These are phyloP conservation scores for Chenopodium berlandieri DNA, from an alignment of 148 eudicot genomes.

Conservation along the genomic window DNA sequence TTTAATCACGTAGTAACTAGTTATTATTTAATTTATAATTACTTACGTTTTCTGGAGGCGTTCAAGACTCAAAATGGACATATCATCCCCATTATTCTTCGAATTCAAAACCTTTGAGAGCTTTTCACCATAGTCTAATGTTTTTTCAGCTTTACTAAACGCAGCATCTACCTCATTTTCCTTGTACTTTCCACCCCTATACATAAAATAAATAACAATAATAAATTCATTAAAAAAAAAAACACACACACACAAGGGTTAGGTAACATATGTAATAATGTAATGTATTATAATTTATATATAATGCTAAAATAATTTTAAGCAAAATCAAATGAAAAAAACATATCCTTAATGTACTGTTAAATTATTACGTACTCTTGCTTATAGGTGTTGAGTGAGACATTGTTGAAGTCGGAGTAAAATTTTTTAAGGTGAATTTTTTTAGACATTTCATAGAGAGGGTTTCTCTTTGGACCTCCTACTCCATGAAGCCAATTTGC, in stretches of 20 bases:
- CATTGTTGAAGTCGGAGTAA: slow-evolving; percentile 26
- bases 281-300: no score
- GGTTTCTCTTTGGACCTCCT: slow-evolving; percentile 30
- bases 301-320: no score
- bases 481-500: slow-evolving; percentile 43
- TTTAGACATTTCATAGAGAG: slow-evolving; percentile 36
- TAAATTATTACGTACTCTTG: slow-evolving; percentile 22
- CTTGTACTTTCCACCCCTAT: slow-evolving; percentile 31
- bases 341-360: no score
- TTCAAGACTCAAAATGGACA: slow-evolving; percentile 31
- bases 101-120: slow-evolving; percentile 20
- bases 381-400: slow-evolving; percentile 30
- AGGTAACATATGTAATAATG: no score
- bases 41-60: slow-evolving; percentile 25
- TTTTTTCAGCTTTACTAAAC: slow-evolving; percentile 9
- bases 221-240: no score
- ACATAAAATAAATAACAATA: no score
- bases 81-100: slow-evolving; percentile 16
- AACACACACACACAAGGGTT: no score
- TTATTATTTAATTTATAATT: background rate
- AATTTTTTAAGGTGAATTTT: slow-evolving; percentile 31
- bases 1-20: no score
- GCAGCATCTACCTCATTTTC: slow-evolving; percentile 28
- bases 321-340: no score
- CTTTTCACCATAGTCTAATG: slow-evolving; percentile 14